Evolutionary conservation across 208 protist species (phyloP), one percentile per base, ranked within the genome.

Genomic region (Naegleria fowleri): DNA sequence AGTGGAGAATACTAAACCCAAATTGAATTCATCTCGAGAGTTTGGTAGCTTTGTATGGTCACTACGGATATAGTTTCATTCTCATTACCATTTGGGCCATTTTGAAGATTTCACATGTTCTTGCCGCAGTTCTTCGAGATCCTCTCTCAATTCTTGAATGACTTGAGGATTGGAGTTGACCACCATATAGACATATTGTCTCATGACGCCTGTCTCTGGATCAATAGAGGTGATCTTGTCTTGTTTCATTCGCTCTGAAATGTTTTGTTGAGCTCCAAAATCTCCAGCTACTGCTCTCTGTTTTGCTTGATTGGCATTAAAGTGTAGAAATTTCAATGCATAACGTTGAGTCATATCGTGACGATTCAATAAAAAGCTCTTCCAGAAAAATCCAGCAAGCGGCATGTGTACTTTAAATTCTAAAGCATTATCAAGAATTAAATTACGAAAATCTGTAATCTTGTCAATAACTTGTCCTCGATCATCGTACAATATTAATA

Each of bases 361-460:
- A 36, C 29, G 19, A 79, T 79, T 79, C 16, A 79, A 79, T 79
- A 79, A 79, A 33, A 79, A 79, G n/a, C 67, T 79, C 29, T 79
- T 79, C 67, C 67, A 79, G 67, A 79, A 79, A 36, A 79, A 79
- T 25, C 67, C 67, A 36, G 16, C 29, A 25, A 79, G n/a, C 6
- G 67, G 67, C 16, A 79, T 36, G 67, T 79, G 29, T 13, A 79
- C 16, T 33, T 79, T 79, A 33, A 79, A 79, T 36, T 33, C 29
- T 25, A 79, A 15, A 36, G 19, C 67, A 36, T 79, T 29, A 9
- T 79, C 67, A 33, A 79, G 16, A 79, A 79, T 79, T 79, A 79
- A 79, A 79, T 79, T 79, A 36, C 67, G 19, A 36, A 79, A 79
- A 79, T 79, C 67, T 79, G 67, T 79, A 79, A 79, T 79, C n/a